A percentile compares a stretch with the other conserved stretches of the same genome.
These are phyloP conservation scores for Coemansia sp. DNA, from an alignment of 371 early-diverging fungal species.

Conservation along the genomic window DNA sequence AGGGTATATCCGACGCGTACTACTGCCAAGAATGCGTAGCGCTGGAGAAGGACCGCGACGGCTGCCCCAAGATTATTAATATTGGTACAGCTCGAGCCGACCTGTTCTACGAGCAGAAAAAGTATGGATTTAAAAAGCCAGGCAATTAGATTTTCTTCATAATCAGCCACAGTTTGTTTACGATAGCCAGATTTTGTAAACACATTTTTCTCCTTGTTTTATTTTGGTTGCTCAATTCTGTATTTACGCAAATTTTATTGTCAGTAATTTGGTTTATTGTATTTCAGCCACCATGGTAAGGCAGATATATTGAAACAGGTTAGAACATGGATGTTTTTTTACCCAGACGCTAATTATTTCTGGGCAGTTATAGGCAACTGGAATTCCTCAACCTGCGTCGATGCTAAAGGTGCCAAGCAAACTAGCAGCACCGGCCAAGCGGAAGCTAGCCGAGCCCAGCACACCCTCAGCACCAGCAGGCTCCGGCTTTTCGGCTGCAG, in stretches of 20 bases:
- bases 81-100: conserved; percentile 82
- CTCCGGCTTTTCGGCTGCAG: conserved; percentile 5
- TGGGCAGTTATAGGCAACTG: conserved; percentile 9
- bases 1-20: conserved; percentile 93
- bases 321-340: not conserved
- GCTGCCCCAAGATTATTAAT: conserved; percentile 95
- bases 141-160: not conserved
- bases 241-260: too few relatives aligned
- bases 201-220: not conserved
- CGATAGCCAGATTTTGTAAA: not conserved
- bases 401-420: conserved; percentile 39
- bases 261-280: not conserved
- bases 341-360: not conserved
- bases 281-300: not conserved
- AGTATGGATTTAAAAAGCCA: conserved; percentile 61
- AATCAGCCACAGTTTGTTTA: not conserved
- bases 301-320: not conserved
- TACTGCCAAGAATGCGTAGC: conserved; percentile 92
- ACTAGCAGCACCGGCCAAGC: conserved; percentile 13
- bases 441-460: conserved; percentile 13
- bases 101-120: conserved; percentile 92
- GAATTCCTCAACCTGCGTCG: conserved; percentile 40
- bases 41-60: conserved; percentile 95
- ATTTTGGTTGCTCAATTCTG: not conserved
- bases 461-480: not conserved